Evolutionary conservation across 176 grass and related monocot genomes (phyloP), one percentile per base, ranked within the genome.

Genomic region (Bolboschoenus planiculmis): DNA sequence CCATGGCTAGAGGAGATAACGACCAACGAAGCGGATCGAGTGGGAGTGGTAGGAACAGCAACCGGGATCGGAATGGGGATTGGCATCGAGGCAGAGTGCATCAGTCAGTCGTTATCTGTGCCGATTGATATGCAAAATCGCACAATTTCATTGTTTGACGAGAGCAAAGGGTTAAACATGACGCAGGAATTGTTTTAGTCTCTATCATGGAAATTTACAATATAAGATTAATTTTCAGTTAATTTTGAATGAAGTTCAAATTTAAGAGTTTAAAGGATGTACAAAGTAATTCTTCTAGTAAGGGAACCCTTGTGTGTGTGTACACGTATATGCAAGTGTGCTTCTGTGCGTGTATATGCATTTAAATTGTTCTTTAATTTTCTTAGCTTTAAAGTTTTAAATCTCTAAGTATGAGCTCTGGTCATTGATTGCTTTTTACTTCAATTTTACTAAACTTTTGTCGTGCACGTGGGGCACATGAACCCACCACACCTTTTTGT

Each of bases 111-210:
- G 6, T 50, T 76, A 30, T 48, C 72, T 47, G 26, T 76, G 4
- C 44, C 72, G 0, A 51, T 76, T 30, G 72, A 76, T 16, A 76
- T 76, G 79, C 79, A 62, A 43, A 60, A 60, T 21, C 14, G 30
- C 31, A 82, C 57, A 6, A 64, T 58, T 64, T 82, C 79, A 4
- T 64, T 82, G 24, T 82, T 50, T 18, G 58, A 65, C 18, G 79
- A 36, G 4, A 82, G 55, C 13, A 82, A 82, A 30, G 79, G 79
- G 18, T 58, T 58, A 13, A n/a, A 35, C 56, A 82, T 82, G 79
- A 76, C 72, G 31, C 72, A 76, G 51, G 44, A 76, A 50, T 76
- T 76, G 44, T 76, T 76, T 76, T 76, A 76, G 72, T 76, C 44
- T 14, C 14, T 18, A 9, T 50, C 13, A 40, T 42, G 20, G 8